Evolutionary conservation across 1,139 yeast genomes (phyloP), one percentile per base, ranked within the genome.

Genomic region (Scheffersomyces parashehatae): DNA sequence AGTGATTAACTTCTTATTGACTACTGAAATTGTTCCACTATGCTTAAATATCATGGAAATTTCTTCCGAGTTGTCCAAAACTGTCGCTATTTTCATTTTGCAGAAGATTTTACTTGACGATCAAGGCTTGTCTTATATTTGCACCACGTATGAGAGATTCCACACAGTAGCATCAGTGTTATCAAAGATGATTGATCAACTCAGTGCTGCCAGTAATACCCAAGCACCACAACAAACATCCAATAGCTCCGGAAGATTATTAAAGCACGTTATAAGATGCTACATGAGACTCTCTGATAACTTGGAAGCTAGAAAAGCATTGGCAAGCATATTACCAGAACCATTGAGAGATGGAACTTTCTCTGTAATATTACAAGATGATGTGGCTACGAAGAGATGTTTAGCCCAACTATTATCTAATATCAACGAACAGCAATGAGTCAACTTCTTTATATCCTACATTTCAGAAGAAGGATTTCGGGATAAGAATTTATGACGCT

Each of bases 41-140:
- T 93, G 99, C 64, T 73, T 93, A 47, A 85, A 95, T 55, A 93
- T 93, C 46, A 91, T 93, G 96, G 98, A 93, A 65, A 83, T 93
- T 1, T 90, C 97, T 6, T 87, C 97, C 0, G 99, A 93, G 60
- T 77, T 93, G 42, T 85, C 95, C 41, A 93, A 93, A 62, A 93
- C 98, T 0, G 99, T 93, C 36, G 99, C 99, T 3, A 91, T 93
- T 45, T 91, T 91, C 54, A 91, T 93, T 49, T 84, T 93, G 39
- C 98, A 93, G 61, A 93, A 91, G 66, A 91, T 93, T 43, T 72
- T 93, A 44, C 78, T 89, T 54, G 98, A 93, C 65, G 97, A 93
- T 60, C 83, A 86, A 55, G 99, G 99, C 0, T 76, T 93, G 50
- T 81, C 83, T 32, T 93, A 93, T 67, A 88, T 93, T 20, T 93